Base-by-base conservation (phyloP, 495 filamentous ascomycete species). In the Jackrogersella multiformis region DNA sequence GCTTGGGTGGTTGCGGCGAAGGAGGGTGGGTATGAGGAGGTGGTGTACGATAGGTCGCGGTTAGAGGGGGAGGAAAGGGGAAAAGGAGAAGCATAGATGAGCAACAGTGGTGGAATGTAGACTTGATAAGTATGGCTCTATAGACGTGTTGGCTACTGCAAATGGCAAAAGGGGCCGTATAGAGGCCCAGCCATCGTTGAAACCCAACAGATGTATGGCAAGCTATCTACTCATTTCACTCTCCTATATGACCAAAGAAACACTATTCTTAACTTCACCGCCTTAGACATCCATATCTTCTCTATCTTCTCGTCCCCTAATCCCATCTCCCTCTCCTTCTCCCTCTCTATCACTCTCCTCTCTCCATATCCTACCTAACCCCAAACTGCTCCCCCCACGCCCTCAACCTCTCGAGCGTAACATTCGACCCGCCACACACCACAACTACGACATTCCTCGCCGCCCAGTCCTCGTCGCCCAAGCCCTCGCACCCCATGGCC, bases 361-460 rank as follows among this genome's bases (percentile, higher is more conserved):
- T 4, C 28, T 4, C 28, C 4, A 30, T 10, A 9, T 24, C 21
- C 21, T 46, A 42, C 20, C 44, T 39, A 4, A 73, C 64, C 35
- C 74, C 83, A 74, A 83, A 92, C 59, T 77, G 79, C 78, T 83
- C 76, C 71, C 81, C 81, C 77, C 90, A 98, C 51, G 76, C 77
- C 42, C 77, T 79, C 69, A 96, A 75, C 72, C 88, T 85, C 16
- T 90, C 86, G 23, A 90, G 76, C 3, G 86, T 89, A 44, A 93
- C 85, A 76, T 90, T 90, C 42, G 84, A 88, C 7, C 94, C 94
- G 0, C 94, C 94, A 74, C 94, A 98, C 20, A 97, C 86, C 21
- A 97, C 81, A 54, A 98, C 81, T 4, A 97, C 92, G 24, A 98
- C 85, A 62, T 91, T 91, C 66, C 84, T 89, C 45, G 83, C 77